Conservation (phyloP, 2,329 filamentous ascomycete species). For the Uncinocarpus reesii region DNA sequence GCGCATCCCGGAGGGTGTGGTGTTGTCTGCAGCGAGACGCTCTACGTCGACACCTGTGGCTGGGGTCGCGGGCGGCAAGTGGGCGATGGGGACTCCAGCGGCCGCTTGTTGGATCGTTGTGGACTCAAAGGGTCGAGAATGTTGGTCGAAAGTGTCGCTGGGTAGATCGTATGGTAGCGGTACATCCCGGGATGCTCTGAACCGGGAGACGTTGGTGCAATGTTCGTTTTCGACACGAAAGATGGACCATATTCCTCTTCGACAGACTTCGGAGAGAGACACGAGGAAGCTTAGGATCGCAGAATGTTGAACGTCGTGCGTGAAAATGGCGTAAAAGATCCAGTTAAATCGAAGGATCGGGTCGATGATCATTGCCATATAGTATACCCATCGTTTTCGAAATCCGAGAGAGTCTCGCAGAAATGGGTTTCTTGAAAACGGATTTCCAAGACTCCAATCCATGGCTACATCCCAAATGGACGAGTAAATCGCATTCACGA, state of each 20-base stretch:
- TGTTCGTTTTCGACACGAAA: conserved; percentile 97
- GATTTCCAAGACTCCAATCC: conserved; percentile 88
- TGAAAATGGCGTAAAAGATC: conserved; percentile 86
- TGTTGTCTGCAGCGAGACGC: conserved; percentile 4
- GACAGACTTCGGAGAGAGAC: conserved; percentile 65
- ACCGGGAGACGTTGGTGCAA: conserved; percentile 79
- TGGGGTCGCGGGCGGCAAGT: neutral
- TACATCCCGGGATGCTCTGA: conserved; percentile 80
- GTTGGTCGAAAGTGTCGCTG: neutral
- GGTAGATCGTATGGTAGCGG: conserved; percentile 65
- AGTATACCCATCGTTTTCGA: conserved; percentile 73
- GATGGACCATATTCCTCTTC: conserved; percentile 80
- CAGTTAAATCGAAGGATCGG: conserved; percentile 83
- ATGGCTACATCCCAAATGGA: conserved; percentile 91
- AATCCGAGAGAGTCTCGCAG: conserved; percentile 72
- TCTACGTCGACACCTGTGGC: conserved; percentile 21
- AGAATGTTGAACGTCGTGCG: conserved; percentile 69
- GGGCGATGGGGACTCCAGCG: neutral
- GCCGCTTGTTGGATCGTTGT: neutral
- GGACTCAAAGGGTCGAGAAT: neutral
- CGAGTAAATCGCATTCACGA: conserved; percentile 72
- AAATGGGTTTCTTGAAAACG: conserved; percentile 54
- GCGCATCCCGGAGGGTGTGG: conserved; percentile 12
- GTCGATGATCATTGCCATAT: conserved; percentile 70
- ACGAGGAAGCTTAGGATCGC: conserved; percentile 72